Evolutionary conservation across 2,329 filamentous ascomycete genomes (phyloP), one percentile per base, ranked within the genome.

Genomic region (Cytospora piceae): DNA sequence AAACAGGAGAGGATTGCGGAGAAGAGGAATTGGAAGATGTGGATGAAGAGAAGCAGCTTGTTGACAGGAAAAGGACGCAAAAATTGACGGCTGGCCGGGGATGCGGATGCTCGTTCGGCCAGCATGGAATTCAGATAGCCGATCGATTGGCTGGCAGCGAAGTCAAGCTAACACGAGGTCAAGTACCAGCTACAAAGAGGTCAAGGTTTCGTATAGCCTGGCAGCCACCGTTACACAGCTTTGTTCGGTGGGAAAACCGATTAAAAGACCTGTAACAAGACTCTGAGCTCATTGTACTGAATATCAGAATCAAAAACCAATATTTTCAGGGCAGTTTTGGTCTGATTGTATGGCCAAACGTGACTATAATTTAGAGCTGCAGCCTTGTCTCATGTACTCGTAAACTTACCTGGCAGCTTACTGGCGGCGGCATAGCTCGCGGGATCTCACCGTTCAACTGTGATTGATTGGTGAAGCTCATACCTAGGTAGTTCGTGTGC

Each of bases 1-100:
- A 72, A 74, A 74, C 67, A 74, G 71, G 72, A 74, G 73, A 73
- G 77, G 65, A 70, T 69, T 69, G 70, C 69, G 75, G 75, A 75
- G 73, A 56, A 49, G 55, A 76, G 71, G 73, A 76, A 69, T 73
- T 61, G 58, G 71, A 73, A 74, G 73, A 74, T 77, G 46, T 49
- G n/a, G 46, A 69, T 69, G 73, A 73, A 74, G 73, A 71, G 69
- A 73, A 73, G 73, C 72, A 65, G 66, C 46, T 49, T 24, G 70
- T 72, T 70, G 72, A 73, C 71, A n/a, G 52, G 42, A 66, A 66
- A 58, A 63, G 60, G 55, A 46, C 64, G 69, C 66, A 68, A 69
- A 69, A 72, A 65, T 67, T 51, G 53, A 54, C 53, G 46, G 46
- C 46, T 22, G n/a, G 11, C 60, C 60, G 60, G 51, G 60, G 60